These are phyloP conservation scores for Zymoseptoria crescenta DNA, from an alignment of 2,329 filamentous ascomycete genomes.

Conservation along the genomic window DNA sequence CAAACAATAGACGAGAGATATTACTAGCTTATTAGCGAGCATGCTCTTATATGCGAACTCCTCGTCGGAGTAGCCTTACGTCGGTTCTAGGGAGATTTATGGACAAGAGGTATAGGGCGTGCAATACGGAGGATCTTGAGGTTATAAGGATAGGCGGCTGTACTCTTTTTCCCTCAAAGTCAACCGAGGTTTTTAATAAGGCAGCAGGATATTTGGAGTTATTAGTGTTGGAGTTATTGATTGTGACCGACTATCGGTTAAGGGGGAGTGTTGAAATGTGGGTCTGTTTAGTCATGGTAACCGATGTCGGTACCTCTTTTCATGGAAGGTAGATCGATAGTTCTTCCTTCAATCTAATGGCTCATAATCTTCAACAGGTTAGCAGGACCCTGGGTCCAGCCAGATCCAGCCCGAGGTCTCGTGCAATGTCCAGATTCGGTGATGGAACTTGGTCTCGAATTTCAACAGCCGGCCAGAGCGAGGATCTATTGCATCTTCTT, in stretches of 20 bases:
- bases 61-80: too few relatives aligned
- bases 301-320: neutral
- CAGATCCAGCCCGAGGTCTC: too few relatives aligned
- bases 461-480: neutral
- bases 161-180: constrained; percentile 2
- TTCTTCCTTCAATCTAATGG: too few relatives aligned
- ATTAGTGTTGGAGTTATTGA: neutral
- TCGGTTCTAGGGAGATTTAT: too few relatives aligned
- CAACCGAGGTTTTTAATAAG: constrained; percentile 1
- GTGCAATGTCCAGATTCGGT: too few relatives aligned
- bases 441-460: neutral
- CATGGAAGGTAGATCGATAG: too few relatives aligned
- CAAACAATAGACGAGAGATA: too few relatives aligned
- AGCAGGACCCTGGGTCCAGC: too few relatives aligned
- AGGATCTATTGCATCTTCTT: neutral
- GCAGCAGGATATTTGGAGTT: neutral
- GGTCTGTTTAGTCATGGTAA: neutral
- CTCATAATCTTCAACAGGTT: too few relatives aligned
- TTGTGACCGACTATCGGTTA: neutral
- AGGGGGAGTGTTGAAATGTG: neutral
- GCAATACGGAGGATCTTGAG: neutral
- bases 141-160: neutral
- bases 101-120: too few relatives aligned
- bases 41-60: too few relatives aligned
- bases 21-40: too few relatives aligned